These are phyloP conservation scores for Stylosanthes scabra DNA, from an alignment of 331 rosid species.

Conservation along the genomic window DNA sequence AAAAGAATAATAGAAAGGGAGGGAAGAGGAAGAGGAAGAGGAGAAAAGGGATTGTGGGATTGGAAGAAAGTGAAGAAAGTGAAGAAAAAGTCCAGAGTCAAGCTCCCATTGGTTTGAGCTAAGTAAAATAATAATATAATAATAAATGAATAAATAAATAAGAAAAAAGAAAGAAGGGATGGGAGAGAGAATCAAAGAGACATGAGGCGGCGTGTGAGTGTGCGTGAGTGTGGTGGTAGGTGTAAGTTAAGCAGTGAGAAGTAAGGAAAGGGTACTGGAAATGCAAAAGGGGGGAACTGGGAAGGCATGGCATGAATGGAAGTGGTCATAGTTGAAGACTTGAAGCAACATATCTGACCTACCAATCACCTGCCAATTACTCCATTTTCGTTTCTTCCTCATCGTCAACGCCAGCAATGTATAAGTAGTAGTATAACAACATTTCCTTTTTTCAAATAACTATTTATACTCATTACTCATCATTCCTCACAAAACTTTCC, in stretches of 20 bases:
- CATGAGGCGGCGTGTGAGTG: conserved; percentile 22
- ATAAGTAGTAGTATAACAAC: too few species aligned
- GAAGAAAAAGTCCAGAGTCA: conserved; percentile 46
- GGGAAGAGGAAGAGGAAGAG: neutral
- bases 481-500: too few species aligned
- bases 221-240: neutral
- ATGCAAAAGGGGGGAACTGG: too few species aligned
- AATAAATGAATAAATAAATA: neutral
- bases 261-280: neutral
- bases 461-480: too few species aligned
- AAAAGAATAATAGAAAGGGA: neutral
- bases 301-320: too few species aligned
- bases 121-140: conserved; percentile 4
- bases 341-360: too few species aligned
- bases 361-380: too few species aligned
- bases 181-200: conserved; percentile 13
- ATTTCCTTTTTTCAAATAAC: too few species aligned
- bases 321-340: too few species aligned
- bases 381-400: too few species aligned
- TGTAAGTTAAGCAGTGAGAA: conserved; percentile 19
- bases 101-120: conserved; percentile 16
- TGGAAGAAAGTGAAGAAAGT: conserved; percentile 29
- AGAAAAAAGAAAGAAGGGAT: conserved; percentile 20
- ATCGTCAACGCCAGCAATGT: too few species aligned
- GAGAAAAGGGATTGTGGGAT: conserved; percentile 16